Evolutionary conservation across 2,329 filamentous ascomycete genomes (phyloP).

Genomic region (Exutisphaerella laricina): DNA sequence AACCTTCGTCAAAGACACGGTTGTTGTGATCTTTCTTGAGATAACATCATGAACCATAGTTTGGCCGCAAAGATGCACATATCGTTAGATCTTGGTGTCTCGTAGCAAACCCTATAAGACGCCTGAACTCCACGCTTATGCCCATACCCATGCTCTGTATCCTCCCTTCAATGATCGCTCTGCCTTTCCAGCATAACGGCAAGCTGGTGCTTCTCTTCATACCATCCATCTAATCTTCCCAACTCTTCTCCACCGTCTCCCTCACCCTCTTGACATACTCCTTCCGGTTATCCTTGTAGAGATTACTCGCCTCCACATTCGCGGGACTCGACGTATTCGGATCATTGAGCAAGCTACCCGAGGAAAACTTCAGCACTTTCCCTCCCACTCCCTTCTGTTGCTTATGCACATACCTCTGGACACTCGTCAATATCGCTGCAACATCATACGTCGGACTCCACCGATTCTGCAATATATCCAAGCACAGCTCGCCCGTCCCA

Average conservation of each 20-base stretch:
- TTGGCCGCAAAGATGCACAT: no score
- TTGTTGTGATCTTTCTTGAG: no score
- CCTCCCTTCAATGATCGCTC: background rate
- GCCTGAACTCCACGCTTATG: constrained; percentile 7
- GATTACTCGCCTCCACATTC: constrained; percentile 94
- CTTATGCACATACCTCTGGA: constrained; percentile 67
- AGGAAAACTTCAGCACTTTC: constrained; percentile 4
- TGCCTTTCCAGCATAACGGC: background rate
- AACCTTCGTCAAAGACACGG: no score
- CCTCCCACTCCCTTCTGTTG: background rate
- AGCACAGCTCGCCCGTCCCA: constrained; percentile 87
- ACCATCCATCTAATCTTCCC: constrained; percentile 61
- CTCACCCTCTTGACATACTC: constrained; percentile 94
- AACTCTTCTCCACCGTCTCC: constrained; percentile 98
- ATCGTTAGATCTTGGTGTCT: constrained; percentile 4
- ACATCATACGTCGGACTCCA: constrained; percentile 99
- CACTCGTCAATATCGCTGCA: constrained; percentile 91
- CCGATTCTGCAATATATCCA: constrained; percentile 94
- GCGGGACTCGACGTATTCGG: constrained; percentile 97
- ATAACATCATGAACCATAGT: no score
- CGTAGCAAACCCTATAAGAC: constrained; percentile 3
- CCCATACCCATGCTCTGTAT: background rate
- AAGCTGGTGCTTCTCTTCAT: background rate
- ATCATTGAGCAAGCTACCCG: constrained; percentile 81
- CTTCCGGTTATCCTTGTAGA: constrained; percentile 96